Evolutionary conservation across 768 basidiomycete species (phyloP), one percentile per base, ranked within the genome.

Genomic region (Tricholoma hemisulphureum): DNA sequence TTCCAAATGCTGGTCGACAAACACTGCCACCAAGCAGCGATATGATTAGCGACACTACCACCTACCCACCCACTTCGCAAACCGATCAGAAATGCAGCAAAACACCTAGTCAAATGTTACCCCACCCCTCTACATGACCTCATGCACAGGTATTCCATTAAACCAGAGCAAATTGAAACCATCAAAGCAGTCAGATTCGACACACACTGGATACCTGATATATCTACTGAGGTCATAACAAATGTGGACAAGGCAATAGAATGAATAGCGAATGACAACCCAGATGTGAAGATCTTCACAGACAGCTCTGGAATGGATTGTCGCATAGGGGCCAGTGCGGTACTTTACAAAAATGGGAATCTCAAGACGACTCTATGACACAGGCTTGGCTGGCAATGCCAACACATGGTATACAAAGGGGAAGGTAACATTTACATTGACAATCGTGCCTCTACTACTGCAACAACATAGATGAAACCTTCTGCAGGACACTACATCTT

Each of bases 161-260:
- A 54, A 1, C 59, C 59, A 18, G 20, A 58, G 10, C n/a, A 46
- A 13, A 53, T 65, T 5, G 62, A 65, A 32, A 62, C 35, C 8
- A 59, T 65, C 11, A 18, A 39, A 39, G 13, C n/a, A 4, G n/a
- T 39, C 16, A 39, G 37, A 39, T 39, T 39, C 6, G 18, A 39
- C 2, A 20, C 37, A 20, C n/a, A 18, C 9, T 39, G 37, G 37
- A 20, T 18, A 18, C n/a, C 37, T 6, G 13, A 2, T 6, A 16
- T 35, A 13, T 13, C 34, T 10, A 39, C 37, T n/a, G 11, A 39
- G 11, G 18, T 39, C 37, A 39, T 39, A 39, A 39, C 14, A 39
- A n/a, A 39, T n/a, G 5, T n/a, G 18, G 37, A 39, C n/a, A 9
- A 39, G 14, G 37, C 37, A 39, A 39, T 39, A n/a, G 37, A n/a